These are phyloP conservation scores for Rhinocladiella mackenziei DNA, from an alignment of 2,329 filamentous ascomycete species.

Conservation along the genomic window DNA sequence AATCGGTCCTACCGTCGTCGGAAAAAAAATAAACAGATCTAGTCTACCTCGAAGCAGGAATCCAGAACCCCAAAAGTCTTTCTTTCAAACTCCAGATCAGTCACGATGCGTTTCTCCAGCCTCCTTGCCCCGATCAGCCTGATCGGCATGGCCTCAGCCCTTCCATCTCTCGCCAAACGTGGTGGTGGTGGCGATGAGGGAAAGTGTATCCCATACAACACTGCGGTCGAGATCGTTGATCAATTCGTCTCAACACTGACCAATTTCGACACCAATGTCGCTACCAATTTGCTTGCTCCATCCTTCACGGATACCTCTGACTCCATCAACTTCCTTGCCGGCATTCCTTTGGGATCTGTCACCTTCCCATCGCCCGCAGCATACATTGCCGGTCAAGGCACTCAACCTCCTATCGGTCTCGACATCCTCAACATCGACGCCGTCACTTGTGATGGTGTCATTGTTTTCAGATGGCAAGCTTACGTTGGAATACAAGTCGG, in stretches of 20 bases:
- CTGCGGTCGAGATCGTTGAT: constrained; percentile 19
- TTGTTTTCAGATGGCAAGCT: constrained; percentile 35
- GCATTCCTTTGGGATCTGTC: constrained; percentile 30
- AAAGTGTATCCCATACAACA: constrained; percentile 19
- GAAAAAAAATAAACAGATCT: too few relatives aligned
- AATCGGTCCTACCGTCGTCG: too few relatives aligned
- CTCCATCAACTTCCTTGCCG: constrained; percentile 31
- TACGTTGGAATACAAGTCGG: constrained; percentile 19
- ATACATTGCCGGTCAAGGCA: constrained; percentile 31
- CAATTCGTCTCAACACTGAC: constrained; percentile 23
- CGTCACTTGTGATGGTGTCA: constrained; percentile 32
- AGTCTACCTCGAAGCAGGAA: too few relatives aligned
- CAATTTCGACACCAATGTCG: constrained; percentile 18
- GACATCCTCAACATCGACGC: constrained; percentile 30
- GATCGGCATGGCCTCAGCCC: constrained; percentile 14
- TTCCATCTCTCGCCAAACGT: constrained; percentile 6
- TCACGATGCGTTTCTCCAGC: constrained; percentile 20
- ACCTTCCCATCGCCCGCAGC: constrained; percentile 35
- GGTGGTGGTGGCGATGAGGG: constrained; percentile 2
- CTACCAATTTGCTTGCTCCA: constrained; percentile 27
- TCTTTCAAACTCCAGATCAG: constrained; percentile 1
- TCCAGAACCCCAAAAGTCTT: constrained; percentile 1
- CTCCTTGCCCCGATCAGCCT: constrained; percentile 17
- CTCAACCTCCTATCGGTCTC: constrained; percentile 34
- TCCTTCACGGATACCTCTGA: constrained; percentile 35